Evolutionary conservation across 257 asterid species (phyloP).

Genomic region (Ballota nigra): DNA sequence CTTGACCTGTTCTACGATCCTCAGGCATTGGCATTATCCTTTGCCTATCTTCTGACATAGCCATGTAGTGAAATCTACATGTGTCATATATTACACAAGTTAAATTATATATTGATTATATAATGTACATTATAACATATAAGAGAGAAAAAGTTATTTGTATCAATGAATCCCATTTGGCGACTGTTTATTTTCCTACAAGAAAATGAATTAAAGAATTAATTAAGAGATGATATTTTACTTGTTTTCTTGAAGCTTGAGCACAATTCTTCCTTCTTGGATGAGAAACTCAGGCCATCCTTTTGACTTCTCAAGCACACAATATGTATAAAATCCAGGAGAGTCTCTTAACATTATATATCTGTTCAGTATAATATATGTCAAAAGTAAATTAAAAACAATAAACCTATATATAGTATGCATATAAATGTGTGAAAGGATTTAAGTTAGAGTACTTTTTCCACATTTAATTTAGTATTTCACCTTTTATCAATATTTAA

Average conservation of each 20-base stretch:
- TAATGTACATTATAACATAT: too few species aligned
- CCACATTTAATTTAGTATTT: too few species aligned
- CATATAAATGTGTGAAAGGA: neutral
- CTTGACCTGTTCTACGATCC: too few species aligned
- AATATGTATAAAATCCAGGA: too few species aligned
- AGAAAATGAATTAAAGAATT: too few species aligned
- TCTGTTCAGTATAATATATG: conserved; percentile 23
- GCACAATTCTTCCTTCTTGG: conserved; percentile 42
- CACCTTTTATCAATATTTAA: conserved; percentile 61
- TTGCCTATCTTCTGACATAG: conserved; percentile 52
- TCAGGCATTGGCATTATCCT: conserved; percentile 56
- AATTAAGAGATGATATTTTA: neutral
- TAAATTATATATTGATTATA: neutral
- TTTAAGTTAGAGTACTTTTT: neutral
- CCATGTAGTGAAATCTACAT: conserved; percentile 64
- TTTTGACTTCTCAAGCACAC: too few species aligned
- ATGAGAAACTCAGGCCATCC: too few species aligned
- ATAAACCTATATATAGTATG: too few species aligned
- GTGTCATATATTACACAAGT: too few species aligned
- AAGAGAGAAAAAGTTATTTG: too few species aligned
- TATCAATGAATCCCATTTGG: too few species aligned
- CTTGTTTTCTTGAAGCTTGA: conserved; percentile 39
- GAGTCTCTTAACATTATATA: conserved; percentile 39
- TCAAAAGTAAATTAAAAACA: neutral
- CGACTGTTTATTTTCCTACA: too few species aligned